Conservation (phyloP, 257 asterid species). For the Catharanthus roseus region DNA sequence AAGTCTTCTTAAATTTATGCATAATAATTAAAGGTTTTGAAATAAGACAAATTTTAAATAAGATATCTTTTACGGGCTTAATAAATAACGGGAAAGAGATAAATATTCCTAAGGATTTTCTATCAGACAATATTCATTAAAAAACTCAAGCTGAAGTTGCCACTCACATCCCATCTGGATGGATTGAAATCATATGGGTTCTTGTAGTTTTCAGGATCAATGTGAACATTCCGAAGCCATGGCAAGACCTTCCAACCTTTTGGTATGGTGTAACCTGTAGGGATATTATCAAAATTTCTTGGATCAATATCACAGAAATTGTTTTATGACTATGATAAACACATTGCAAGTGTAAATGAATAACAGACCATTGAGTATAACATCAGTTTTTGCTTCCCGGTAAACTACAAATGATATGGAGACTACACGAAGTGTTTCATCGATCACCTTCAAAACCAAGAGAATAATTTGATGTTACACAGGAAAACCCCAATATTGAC, state of each 20-base stretch:
- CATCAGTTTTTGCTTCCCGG: background rate
- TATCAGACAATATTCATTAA: too few species aligned
- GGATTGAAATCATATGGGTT: conserved; percentile 79
- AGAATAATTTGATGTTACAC: too few species aligned
- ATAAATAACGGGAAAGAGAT: too few species aligned
- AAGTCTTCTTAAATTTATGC: too few species aligned
- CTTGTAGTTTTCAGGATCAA: conserved; percentile 52
- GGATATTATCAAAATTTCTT: background rate
- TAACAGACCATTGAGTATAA: background rate
- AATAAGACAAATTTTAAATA: too few species aligned
- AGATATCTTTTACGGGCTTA: too few species aligned
- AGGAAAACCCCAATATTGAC: too few species aligned
- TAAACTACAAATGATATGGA: too few species aligned
- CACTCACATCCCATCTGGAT: conserved; percentile 76
- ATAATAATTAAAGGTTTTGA: too few species aligned
- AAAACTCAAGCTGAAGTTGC: too few species aligned
- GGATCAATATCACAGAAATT: background rate
- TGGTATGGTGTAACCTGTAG: conserved; percentile 71
- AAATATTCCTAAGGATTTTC: too few species aligned
- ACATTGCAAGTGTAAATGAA: background rate
- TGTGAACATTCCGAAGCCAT: conserved; percentile 82
- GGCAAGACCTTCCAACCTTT: conserved; percentile 84
- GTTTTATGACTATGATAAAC: too few species aligned
- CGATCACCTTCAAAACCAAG: background rate
- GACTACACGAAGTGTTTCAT: background rate